Base-by-base conservation (phyloP, 352 stramenopile species). In the Thalassiosira livingstoniorum region DNA sequence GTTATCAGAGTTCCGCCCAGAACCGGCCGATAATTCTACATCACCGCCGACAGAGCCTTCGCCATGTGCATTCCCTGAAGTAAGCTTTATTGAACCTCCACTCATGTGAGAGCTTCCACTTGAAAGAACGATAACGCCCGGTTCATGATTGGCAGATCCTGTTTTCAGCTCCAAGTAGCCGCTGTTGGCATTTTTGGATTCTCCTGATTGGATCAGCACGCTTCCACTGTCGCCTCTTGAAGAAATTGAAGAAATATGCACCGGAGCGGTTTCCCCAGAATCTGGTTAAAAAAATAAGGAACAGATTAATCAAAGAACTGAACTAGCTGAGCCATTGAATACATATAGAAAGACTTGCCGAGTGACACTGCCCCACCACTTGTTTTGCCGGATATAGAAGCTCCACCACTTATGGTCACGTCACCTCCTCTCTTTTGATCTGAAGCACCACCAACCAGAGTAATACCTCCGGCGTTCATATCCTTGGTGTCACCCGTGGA, bases 31-130 rank as follows among this genome's bases (percentile, higher is more conserved):
- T 31, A 81, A 60, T 42, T 31, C n/a, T 18, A 80, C 55, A 27
- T 39, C 18, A 18, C 73, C 73, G 29, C 73, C 73, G 32, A 31
- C n/a, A 23, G 43, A 60, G 31, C 31, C n/a, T 54, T 21, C 54
- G 23, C 57, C 75, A 34, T 35, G 65, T 53, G 64, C 13, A 32
- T 58, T 32, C 29, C 67, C 67, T 37, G 63, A 7, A 39, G 53
- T 37, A 27, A 81, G 25, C 29, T 34, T 31, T 13, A 81, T 65
- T 65, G 72, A 39, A 37, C 87, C 87, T 54, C 87, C 87, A 32
- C 43, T 54, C 13, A 62, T 61, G 35, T 75, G 86, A 25, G 78
- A 81, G 60, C 60, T 78, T 5, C 73, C 73, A 29, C 62, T 61
- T 2, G 42, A 47, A 27, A 80, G 23, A 32, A 29, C 13, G 15